Conservation (phyloP, 2,329 filamentous ascomycete species). For the Fusarium foetens region DNA sequence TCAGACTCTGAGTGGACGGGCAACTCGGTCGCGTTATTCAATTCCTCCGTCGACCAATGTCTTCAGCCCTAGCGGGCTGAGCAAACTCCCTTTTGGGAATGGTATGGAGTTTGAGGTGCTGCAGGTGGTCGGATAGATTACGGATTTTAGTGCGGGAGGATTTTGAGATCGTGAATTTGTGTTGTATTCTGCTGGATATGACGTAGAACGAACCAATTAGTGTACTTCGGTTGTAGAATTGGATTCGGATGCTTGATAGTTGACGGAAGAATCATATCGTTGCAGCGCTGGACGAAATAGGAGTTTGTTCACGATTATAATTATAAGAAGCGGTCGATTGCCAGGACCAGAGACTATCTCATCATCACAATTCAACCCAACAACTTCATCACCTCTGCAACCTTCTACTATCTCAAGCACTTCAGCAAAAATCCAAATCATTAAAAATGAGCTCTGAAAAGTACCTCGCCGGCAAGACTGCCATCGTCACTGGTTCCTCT, state of each 20-base stretch:
- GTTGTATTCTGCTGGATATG: not conserved
- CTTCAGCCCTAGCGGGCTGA: not conserved
- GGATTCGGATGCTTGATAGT: not conserved
- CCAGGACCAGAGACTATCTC: not conserved
- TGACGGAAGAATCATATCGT: not conserved
- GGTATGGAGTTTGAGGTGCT: not conserved
- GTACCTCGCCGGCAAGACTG: conserved; percentile 40
- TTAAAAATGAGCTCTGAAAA: conserved; percentile 33
- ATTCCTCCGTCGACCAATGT: not conserved
- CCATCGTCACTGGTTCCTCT: conserved; percentile 39
- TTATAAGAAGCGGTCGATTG: not conserved
- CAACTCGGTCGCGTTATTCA: not conserved
- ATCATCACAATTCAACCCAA: not conserved
- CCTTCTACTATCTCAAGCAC: not conserved
- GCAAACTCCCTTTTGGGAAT: not conserved
- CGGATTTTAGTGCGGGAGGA: not conserved
- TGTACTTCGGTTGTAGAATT: not conserved
- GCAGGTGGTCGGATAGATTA: not conserved
- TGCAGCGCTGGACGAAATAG: not conserved
- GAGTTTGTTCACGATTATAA: not conserved
- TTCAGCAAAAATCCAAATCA: not conserved
- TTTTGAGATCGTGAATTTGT: not conserved
- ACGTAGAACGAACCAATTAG: not conserved
- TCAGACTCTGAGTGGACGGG: not conserved
- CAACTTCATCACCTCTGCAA: not conserved